These are phyloP conservation scores for Cryptococcus sp. DNA, from an alignment of 1,284 basidiomycete species.

Conservation along the genomic window DNA sequence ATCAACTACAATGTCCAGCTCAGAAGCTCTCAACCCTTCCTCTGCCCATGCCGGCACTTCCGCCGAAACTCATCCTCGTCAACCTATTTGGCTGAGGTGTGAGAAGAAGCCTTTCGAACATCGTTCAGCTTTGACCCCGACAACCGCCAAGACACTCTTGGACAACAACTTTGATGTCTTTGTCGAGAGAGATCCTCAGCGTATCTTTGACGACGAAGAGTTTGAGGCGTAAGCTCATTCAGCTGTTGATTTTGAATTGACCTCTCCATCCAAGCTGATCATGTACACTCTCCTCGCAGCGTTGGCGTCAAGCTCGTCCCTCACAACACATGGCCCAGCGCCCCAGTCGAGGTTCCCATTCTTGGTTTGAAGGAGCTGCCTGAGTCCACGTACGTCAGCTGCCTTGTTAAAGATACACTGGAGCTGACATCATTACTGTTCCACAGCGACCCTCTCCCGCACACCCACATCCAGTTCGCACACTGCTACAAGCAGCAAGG, in stretches of 20 bases:
- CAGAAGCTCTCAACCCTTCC: constrained; percentile 2
- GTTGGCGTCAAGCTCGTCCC: constrained; percentile 86
- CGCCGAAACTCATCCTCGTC: constrained; percentile 42
- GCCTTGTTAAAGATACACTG: not conserved
- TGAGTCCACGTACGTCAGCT: constrained; percentile 60
- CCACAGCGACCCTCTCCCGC: constrained; percentile 67
- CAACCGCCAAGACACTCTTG: constrained; percentile 86
- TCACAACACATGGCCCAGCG: constrained; percentile 83
- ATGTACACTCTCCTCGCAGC: constrained; percentile 53
- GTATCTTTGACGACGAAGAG: constrained; percentile 94
- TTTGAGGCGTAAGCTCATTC: constrained; percentile 75
- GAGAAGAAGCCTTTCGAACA: constrained; percentile 94
- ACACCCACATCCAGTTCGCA: constrained; percentile 98
- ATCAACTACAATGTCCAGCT: not conserved
- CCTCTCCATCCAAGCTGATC: not conserved
- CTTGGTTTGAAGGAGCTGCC: constrained; percentile 96
- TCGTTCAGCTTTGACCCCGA: constrained; percentile 89
- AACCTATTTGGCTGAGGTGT: constrained; percentile 80
- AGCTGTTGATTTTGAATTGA: not conserved
- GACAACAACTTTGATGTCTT: constrained; percentile 87
- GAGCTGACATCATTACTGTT: not conserved
- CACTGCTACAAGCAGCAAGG: constrained; percentile 98
- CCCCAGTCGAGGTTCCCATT: constrained; percentile 75
- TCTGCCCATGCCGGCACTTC: constrained; percentile 39
- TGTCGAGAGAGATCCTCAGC: constrained; percentile 90